These are phyloP conservation scores for Tetracladium marchalianum DNA, from an alignment of 495 filamentous ascomycete genomes.

Conservation along the genomic window DNA sequence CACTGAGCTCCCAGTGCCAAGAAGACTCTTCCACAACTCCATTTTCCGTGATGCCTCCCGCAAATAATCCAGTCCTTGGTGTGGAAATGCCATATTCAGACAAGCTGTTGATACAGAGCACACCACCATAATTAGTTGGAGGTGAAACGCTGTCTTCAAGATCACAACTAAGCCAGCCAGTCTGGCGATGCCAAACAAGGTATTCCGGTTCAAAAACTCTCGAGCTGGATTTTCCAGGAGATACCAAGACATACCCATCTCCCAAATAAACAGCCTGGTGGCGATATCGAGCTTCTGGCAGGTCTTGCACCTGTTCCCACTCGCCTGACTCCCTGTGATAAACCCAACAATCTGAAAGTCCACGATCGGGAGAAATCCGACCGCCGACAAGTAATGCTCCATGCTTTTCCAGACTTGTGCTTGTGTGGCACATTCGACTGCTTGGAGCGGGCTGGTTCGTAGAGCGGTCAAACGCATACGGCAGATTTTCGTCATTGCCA, in stretches of 20 bases:
- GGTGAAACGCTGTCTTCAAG: constrained; percentile 22
- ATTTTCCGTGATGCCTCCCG: constrained; percentile 55
- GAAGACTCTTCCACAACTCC: constrained; percentile 45
- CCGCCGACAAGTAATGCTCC: constrained; percentile 66
- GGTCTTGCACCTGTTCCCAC: constrained; percentile 53
- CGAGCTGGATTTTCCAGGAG: constrained; percentile 58
- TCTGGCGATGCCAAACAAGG: constrained; percentile 48
- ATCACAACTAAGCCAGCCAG: constrained; percentile 34
- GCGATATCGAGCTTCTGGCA: constrained; percentile 59
- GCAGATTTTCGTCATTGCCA: constrained; percentile 1
- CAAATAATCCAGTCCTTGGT: constrained; percentile 41
- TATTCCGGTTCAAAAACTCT: constrained; percentile 47
- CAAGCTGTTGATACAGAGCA: constrained; percentile 19
- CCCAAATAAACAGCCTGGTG: constrained; percentile 56
- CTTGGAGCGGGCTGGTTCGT: constrained; percentile 24
- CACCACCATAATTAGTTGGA: constrained; percentile 51
- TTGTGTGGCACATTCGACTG: constrained; percentile 66
- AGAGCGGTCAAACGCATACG: constrained; percentile 14
- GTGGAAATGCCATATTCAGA: background rate
- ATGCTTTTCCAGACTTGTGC: constrained; percentile 44
- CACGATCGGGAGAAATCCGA: constrained; percentile 58
- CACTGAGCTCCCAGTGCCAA: constrained; percentile 12
- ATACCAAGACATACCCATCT: constrained; percentile 42
- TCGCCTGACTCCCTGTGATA: constrained; percentile 32
- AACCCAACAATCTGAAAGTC: constrained; percentile 64